Base-by-base conservation (phyloP, 208 protist species). In the Trypanosoma theileri region DNA sequence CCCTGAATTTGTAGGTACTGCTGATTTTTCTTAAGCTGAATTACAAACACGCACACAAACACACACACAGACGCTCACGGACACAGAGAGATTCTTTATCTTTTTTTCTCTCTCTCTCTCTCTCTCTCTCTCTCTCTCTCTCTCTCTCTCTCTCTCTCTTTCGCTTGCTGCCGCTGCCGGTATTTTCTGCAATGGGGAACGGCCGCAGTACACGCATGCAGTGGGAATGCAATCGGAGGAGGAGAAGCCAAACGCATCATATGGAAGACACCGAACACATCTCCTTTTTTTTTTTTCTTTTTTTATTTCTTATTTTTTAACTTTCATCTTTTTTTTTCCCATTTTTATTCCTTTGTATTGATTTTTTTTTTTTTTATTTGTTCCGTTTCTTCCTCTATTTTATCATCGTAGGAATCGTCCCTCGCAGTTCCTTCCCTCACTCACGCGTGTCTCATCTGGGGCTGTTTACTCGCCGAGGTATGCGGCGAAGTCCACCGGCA, bases 401-500 rank as follows among this genome's bases (percentile, higher is more conserved):
- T 12, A 7, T 53, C 31, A 51, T 21, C 28, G 41, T 52, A 26
- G 48, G 22, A 35, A 35, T 35, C 28, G 6, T 35, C 28, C 28
- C 6, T 35, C 28, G 28, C 28, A 35, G 4, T 35, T 46, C 31
- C 35, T 28, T 60, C 35, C 24, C 13, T 60, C 13, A 60, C 21
- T 50, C 9, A 22, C 42, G 21, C n/a, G 2, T 45, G 9, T 21
- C 24, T 48, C 26, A 12, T 52, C 10, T 57, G 0, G 17, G 13
- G 17, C 4, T 3, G 12, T 11, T 66, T 76, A 76, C 51, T 76
- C 71, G 31, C 71, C 71, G 45, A 76, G 71, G 58, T 76, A 76
- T 19, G 86, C 82, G 46, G 85, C 88, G 66, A 99, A 97, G 89
- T 99, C 97, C 76, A 97, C 95, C 54, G 99, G 99, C 78, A 99